Conservation (phyloP, 1,284 basidiomycete species). For the Wallemia hederae region DNA sequence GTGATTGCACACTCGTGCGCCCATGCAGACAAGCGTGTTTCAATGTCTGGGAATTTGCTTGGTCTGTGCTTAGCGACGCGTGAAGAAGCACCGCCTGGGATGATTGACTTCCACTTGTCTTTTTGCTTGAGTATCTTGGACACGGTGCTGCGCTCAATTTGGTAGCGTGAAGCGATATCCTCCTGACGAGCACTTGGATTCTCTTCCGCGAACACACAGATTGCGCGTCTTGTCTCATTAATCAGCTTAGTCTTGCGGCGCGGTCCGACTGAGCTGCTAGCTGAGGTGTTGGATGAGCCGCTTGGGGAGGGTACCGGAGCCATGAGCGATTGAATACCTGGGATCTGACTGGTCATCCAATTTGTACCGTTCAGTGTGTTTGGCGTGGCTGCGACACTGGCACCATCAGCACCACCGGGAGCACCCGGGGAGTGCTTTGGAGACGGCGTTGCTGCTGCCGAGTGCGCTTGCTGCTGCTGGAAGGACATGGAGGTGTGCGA, state of each 20-base stretch:
- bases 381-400: too few species aligned
- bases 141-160: conserved; percentile 69
- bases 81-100: conserved; percentile 24
- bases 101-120: conserved; percentile 42
- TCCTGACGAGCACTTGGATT: conserved; percentile 42
- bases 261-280: not conserved
- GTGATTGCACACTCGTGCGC: conserved; percentile 25
- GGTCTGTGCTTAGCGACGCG: conserved; percentile 36
- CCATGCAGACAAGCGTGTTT: conserved; percentile 31
- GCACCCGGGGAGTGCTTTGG: not conserved
- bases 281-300: not conserved
- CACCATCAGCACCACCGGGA: too few species aligned
- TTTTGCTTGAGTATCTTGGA: conserved; percentile 69
- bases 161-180: conserved; percentile 42
- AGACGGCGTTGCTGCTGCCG: not conserved
- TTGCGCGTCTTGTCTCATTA: conserved; percentile 41
- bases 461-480: not conserved
- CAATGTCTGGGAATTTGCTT: conserved; percentile 47
- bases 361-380: too few species aligned
- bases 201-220: conserved; percentile 34
- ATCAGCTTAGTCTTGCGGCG: conserved; percentile 33
- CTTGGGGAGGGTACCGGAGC: not conserved
- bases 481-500: not conserved
- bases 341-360: not conserved
- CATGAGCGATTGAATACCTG: not conserved